Evolutionary conservation across 495 filamentous ascomycete genomes (phyloP).

Genomic region (Tuber borchii): DNA sequence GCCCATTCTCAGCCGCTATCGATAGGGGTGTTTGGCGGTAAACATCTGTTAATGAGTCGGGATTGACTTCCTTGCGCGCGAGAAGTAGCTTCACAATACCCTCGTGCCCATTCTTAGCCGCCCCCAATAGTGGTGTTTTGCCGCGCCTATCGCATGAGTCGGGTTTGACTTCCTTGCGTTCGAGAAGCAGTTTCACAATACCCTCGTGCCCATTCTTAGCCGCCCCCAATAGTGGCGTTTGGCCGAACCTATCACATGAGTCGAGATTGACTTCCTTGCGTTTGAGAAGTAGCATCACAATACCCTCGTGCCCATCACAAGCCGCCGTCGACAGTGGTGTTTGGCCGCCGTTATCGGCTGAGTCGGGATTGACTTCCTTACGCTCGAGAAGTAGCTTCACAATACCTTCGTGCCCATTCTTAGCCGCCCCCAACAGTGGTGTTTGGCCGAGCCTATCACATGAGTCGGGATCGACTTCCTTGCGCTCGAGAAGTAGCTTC

Average conservation of each 20-base stretch:
- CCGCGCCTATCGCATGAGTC: not conserved
- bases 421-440: slow-evolving; percentile 23
- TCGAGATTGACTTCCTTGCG: slow-evolving; percentile 11
- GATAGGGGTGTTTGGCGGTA: slow-evolving; percentile 18
- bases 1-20: not conserved
- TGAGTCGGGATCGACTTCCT: slow-evolving; percentile 13
- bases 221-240: slow-evolving; percentile 18
- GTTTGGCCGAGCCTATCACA: slow-evolving; percentile 14
- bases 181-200: slow-evolving; percentile 8
- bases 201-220: slow-evolving; percentile 24
- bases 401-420: slow-evolving; percentile 14
- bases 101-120: not conserved
- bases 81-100: not conserved
- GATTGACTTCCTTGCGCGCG: not conserved
- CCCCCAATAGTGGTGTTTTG: not conserved
- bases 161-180: not conserved
- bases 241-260: slow-evolving; percentile 10
- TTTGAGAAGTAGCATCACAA: not conserved
- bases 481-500: not conserved
- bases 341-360: not conserved
- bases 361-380: not conserved
- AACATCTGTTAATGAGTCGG: slow-evolving; percentile 12
- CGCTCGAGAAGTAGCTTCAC: slow-evolving; percentile 7
- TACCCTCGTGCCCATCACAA: too few species aligned
- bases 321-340: not conserved